Evolutionary conservation across 179 eudicot genomes (phyloP).

Genomic region (Spergularia azorica): DNA sequence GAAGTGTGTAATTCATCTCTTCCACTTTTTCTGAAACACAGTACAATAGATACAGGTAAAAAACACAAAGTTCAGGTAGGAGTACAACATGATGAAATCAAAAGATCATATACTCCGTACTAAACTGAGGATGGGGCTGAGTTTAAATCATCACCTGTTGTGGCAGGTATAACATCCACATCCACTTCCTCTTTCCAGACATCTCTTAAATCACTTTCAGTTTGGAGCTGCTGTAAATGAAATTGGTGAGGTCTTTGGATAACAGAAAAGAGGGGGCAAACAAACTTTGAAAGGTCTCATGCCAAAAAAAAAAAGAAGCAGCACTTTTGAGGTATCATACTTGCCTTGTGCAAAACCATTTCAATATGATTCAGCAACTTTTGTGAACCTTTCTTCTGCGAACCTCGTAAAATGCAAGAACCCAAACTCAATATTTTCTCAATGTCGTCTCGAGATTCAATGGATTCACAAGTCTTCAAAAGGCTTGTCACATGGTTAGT

Average conservation of each 20-base stretch:
- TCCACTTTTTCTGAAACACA: conserved; percentile 17
- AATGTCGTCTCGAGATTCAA: conserved; percentile 46
- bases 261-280: too few species aligned
- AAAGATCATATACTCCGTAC: not conserved
- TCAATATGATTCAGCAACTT: conserved; percentile 49
- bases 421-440: conserved; percentile 58
- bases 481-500: conserved; percentile 57
- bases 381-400: conserved; percentile 57
- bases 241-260: conserved; percentile 18
- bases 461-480: conserved; percentile 53
- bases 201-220: conserved; percentile 40
- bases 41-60: not conserved
- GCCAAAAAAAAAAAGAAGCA: too few species aligned
- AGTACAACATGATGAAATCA: not conserved
- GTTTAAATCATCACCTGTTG: conserved; percentile 37
- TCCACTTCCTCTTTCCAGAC: conserved; percentile 48
- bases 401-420: conserved; percentile 57
- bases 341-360: conserved; percentile 66
- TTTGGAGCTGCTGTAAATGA: conserved; percentile 39
- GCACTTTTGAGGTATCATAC: conserved; percentile 4
- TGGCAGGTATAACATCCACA: conserved; percentile 22
- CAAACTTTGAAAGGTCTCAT: not conserved
- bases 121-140: not conserved
- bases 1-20: conserved; percentile 3
- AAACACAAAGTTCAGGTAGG: too few species aligned